Percentiles rank a stretch among this genome's conserved stretches.
Conservation (phyloP, 1,284 basidiomycete genomes). For the Ustilago tritici region DNA sequence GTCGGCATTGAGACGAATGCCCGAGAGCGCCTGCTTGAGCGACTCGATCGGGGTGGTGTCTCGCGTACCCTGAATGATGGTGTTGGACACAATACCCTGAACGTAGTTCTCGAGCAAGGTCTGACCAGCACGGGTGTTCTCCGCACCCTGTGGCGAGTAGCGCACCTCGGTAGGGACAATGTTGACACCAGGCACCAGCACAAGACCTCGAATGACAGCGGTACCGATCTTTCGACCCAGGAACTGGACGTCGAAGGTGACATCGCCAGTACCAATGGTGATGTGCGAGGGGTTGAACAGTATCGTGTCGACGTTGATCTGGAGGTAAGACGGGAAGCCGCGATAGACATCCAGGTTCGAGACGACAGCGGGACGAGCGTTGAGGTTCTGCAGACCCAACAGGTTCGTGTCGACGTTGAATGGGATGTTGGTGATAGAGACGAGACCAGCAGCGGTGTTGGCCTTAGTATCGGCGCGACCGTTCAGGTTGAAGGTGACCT, state of each 20-base stretch:
- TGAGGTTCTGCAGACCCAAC: constrained; percentile 78
- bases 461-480: constrained; percentile 76
- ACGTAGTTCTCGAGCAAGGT: constrained; percentile 79
- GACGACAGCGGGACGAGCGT: constrained; percentile 75
- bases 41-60: constrained; percentile 78
- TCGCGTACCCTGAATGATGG: constrained; percentile 75
- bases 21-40: constrained; percentile 76
- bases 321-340: constrained; percentile 78
- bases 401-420: constrained; percentile 78
- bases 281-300: constrained; percentile 75
- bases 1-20: constrained; percentile 76
- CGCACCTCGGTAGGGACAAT: constrained; percentile 74
- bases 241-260: constrained; percentile 77
- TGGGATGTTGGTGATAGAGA: constrained; percentile 74
- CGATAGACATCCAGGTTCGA: constrained; percentile 78
- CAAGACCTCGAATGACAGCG: constrained; percentile 74
- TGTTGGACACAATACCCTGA: constrained; percentile 76
- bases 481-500: constrained; percentile 75
- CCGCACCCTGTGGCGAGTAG: constrained; percentile 76
- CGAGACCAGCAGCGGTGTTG: constrained; percentile 79
- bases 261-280: constrained; percentile 78
- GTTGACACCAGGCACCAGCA: constrained; percentile 55
- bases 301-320: constrained; percentile 76
- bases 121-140: constrained; percentile 74
- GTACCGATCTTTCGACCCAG: constrained; percentile 75